Conservation (phyloP, 169 alveolate genomes). For the Besnoitia besnoiti region DNA sequence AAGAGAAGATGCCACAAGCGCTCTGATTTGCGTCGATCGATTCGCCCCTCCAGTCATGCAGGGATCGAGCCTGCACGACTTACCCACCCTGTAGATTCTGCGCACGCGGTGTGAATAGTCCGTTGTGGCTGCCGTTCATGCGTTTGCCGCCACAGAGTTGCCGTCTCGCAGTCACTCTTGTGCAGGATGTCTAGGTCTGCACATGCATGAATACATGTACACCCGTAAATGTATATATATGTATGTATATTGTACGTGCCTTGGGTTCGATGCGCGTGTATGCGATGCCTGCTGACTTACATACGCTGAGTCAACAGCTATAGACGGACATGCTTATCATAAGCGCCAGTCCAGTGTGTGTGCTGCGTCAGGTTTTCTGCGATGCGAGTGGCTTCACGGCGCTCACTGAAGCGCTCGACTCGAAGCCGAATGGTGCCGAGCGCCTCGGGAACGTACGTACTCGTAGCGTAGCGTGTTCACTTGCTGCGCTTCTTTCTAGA, state of each 20-base stretch:
- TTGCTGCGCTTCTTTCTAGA: too few relatives aligned
- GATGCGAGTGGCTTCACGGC: slow-evolving; percentile 84
- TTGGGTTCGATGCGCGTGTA: not conserved
- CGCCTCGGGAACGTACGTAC: slow-evolving; percentile 73
- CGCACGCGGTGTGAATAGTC: too few relatives aligned
- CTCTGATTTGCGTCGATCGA: not conserved
- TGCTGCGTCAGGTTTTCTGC: slow-evolving; percentile 73
- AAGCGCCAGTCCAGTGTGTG: not conserved
- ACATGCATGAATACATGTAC: not conserved
- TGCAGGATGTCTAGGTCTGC: not conserved
- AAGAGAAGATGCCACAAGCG: not conserved
- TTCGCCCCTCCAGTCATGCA: too few relatives aligned
- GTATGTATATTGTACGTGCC: not conserved
- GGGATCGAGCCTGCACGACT: not conserved
- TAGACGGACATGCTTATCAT: too few relatives aligned
- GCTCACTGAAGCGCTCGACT: slow-evolving; percentile 77
- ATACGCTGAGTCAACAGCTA: too few relatives aligned
- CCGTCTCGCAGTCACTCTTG: too few relatives aligned
- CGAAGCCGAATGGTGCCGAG: slow-evolving; percentile 81
- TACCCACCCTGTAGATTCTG: too few relatives aligned
- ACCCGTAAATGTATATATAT: not conserved
- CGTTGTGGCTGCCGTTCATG: too few relatives aligned
- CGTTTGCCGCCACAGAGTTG: too few relatives aligned
- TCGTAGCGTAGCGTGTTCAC: too few relatives aligned
- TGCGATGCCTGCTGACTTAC: too few relatives aligned